These are phyloP conservation scores for Sporobolomyces pararoseus DNA, from an alignment of 768 basidiomycete species.

Conservation along the genomic window DNA sequence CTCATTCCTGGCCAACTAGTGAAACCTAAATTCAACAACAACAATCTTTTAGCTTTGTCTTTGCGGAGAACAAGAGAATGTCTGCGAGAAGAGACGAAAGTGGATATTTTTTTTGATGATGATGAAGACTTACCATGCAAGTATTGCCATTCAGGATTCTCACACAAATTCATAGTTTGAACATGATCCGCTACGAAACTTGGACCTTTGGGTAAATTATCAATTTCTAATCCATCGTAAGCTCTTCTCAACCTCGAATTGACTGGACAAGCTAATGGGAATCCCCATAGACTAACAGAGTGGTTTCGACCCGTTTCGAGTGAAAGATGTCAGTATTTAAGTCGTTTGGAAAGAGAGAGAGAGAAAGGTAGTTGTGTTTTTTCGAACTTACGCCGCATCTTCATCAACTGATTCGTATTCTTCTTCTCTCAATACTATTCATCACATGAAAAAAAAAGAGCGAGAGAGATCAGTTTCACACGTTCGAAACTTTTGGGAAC, in stretches of 20 bases:
- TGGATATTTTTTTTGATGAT: too few species aligned
- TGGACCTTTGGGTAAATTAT: slow-evolving; percentile 39
- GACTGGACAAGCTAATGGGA: slow-evolving; percentile 42
- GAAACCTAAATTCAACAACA: slow-evolving; percentile 44
- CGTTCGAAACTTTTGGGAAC: too few species aligned
- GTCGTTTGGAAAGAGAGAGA: neutral
- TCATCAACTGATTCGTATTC: slow-evolving; percentile 36
- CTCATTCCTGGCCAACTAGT: slow-evolving; percentile 46
- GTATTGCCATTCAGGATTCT: slow-evolving; percentile 49
- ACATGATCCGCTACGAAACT: slow-evolving; percentile 47
- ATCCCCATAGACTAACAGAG: slow-evolving; percentile 38
- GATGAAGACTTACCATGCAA: slow-evolving; percentile 38
- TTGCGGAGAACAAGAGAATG: neutral
- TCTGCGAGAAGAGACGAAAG: too few species aligned
- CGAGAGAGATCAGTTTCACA: too few species aligned
- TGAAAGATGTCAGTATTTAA: neutral
- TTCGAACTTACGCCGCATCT: slow-evolving; percentile 42
- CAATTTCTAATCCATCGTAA: slow-evolving; percentile 44
- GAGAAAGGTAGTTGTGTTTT: neutral
- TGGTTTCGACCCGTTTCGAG: neutral
- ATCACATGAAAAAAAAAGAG: too few species aligned
- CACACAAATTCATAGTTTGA: slow-evolving; percentile 49
- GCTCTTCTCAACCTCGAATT: slow-evolving; percentile 41
- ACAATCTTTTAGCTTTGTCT: neutral
- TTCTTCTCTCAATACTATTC: neutral